Percentiles rank a stretch among this genome's conserved stretches.
Evolutionary conservation across 2,329 filamentous ascomycete species (phyloP).

Genomic region (Fusarium proliferatum): DNA sequence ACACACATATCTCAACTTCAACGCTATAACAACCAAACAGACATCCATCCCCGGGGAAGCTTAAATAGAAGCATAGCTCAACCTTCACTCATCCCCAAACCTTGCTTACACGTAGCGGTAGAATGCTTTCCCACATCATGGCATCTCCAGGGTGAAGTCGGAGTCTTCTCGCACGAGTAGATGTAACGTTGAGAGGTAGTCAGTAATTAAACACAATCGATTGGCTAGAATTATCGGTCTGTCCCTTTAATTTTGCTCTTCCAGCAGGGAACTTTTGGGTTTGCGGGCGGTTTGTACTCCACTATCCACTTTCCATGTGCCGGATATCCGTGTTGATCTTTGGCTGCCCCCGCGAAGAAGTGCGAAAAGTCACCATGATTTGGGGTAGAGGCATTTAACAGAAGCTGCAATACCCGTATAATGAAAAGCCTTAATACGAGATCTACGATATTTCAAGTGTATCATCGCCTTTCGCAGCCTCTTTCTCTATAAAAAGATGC

Average conservation of each 20-base stretch:
- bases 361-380: neutral
- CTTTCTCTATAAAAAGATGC: neutral
- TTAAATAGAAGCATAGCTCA: neutral
- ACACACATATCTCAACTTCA: rapidly evolving
- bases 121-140: neutral
- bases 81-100: neutral
- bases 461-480: neutral
- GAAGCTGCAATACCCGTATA: rapidly evolving
- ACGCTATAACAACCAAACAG: rapidly evolving
- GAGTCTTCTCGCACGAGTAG: neutral
- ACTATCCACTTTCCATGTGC: neutral
- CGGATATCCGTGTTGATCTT: neutral
- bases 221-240: neutral
- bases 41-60: neutral
- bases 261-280: neutral
- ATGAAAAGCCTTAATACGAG: neutral
- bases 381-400: neutral
- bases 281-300: neutral
- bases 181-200: neutral
- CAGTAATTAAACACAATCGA: neutral
- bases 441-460: neutral
- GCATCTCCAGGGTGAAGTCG: neutral
- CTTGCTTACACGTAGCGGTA: neutral
- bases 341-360: neutral
- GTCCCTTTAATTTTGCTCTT: neutral